phyloP scores from a whole-genome alignment of 2,329 filamentous ascomycete genomes.

The Talaromyces funiculosus region DNA sequence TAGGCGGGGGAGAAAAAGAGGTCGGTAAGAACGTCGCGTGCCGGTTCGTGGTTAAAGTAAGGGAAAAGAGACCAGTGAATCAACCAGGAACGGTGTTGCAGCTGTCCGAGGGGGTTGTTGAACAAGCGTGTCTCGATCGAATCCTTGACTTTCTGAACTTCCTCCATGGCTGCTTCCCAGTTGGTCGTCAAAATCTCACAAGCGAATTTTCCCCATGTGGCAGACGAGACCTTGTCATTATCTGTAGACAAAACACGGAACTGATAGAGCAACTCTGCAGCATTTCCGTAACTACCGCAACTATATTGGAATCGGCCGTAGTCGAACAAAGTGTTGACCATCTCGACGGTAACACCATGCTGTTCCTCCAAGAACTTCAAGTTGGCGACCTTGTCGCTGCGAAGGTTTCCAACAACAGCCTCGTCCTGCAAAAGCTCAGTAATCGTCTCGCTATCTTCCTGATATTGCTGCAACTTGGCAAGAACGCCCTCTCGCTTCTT shows the following conservation, averaged over 20 bases:
- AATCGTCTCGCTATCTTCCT: constrained; percentile 84
- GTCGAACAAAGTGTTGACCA: constrained; percentile 93
- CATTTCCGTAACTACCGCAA: constrained; percentile 86
- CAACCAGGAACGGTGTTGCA: constrained; percentile 93
- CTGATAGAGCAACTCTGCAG: constrained; percentile 89
- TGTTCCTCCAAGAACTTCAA: constrained; percentile 97
- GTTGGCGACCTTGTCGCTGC: constrained; percentile 97
- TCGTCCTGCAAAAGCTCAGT: constrained; percentile 79
- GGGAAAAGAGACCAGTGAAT: constrained; percentile 99
- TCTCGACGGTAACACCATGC: constrained; percentile 87
- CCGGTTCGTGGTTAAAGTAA: constrained; percentile 94
- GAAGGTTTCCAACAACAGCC: constrained; percentile 81
- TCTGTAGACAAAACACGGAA: constrained; percentile 98
- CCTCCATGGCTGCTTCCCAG: constrained; percentile 91
- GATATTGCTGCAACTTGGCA: constrained; percentile 71
- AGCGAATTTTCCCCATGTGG: constrained; percentile 96
- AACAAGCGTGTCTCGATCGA: constrained; percentile 90
- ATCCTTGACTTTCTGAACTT: constrained; percentile 84
- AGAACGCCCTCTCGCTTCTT: constrained; percentile 87
- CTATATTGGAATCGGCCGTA: constrained; percentile 97
- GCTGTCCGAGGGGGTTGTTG: constrained; percentile 91
- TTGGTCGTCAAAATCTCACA: constrained; percentile 91
- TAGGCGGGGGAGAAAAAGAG: constrained; percentile 95
- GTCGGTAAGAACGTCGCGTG: constrained; percentile 85
- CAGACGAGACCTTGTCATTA: constrained; percentile 92